Conservation (phyloP, 495 filamentous ascomycete genomes). For the Penicillium cinerascens region DNA sequence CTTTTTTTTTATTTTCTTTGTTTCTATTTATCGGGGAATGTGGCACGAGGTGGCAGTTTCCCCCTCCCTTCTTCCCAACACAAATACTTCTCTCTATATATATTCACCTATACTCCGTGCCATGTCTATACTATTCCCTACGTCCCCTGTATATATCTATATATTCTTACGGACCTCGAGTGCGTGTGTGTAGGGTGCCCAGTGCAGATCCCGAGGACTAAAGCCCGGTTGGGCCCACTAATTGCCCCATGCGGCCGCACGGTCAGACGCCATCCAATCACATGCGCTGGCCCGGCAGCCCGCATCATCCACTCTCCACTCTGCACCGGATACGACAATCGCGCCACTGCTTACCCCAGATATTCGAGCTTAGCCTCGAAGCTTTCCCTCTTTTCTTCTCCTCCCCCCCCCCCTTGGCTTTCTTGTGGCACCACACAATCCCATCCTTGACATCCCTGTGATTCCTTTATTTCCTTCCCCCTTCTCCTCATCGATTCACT, state of each 20-base stretch:
- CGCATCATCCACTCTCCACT: not conserved
- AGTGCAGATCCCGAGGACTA: too few species aligned
- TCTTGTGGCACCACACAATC: not conserved
- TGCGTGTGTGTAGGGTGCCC: too few species aligned
- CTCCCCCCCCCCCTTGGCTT: too few species aligned
- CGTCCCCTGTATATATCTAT: too few species aligned
- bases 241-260: not conserved
- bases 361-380: not conserved
- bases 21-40: not conserved
- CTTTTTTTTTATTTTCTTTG: constrained; percentile 1
- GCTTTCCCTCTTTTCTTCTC: not conserved
- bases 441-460: too few species aligned
- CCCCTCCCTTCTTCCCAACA: not conserved
- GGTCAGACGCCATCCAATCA: not conserved
- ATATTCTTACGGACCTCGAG: too few species aligned
- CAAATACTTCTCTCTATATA: not conserved
- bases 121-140: too few species aligned
- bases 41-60: not conserved
- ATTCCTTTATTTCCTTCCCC: too few species aligned
- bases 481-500: not conserved
- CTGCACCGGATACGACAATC: constrained; percentile 1
- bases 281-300: too few species aligned
- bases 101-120: not conserved
- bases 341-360: constrained; percentile 1
- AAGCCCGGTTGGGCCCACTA: too few species aligned